Evolutionary conservation across 1,139 yeast species (phyloP).

Genomic region (Casaregolazyma lundiana): DNA sequence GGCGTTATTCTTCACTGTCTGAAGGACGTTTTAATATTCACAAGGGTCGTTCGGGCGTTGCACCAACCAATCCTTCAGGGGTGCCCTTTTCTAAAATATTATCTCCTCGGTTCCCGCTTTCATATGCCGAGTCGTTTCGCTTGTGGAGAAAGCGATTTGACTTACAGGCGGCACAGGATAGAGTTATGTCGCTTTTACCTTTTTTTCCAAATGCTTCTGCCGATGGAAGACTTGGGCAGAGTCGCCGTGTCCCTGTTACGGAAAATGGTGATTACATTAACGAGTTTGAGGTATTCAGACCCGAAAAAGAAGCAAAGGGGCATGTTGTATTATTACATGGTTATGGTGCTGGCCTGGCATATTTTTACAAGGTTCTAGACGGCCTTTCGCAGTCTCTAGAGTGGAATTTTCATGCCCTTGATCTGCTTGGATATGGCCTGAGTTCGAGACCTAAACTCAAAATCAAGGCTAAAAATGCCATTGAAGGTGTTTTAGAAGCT

Average conservation of each 20-base stretch:
- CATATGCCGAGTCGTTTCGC: conserved; percentile 39
- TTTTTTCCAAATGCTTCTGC: conserved; percentile 47
- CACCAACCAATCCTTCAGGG: conserved; percentile 34
- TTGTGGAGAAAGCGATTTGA: conserved; percentile 43
- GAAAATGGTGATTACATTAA: conserved; percentile 48
- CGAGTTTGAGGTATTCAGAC: conserved; percentile 45
- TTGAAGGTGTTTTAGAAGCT: conserved; percentile 40
- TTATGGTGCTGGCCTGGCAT: conserved; percentile 84
- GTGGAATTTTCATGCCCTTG: conserved; percentile 65
- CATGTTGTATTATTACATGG: conserved; percentile 76
- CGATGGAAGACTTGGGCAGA: conserved; percentile 45
- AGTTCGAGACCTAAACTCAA: conserved; percentile 58
- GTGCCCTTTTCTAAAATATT: conserved; percentile 29
- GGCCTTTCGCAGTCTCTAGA: conserved; percentile 38
- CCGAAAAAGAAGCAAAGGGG: conserved; percentile 20
- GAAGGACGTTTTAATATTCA: background rate
- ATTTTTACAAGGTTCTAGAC: conserved; percentile 74
- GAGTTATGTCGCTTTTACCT: conserved; percentile 50
- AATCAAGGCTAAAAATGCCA: conserved; percentile 21
- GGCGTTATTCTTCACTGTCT: background rate
- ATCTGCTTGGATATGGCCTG: conserved; percentile 80
- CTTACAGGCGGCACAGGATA: conserved; percentile 40
- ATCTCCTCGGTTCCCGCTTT: conserved; percentile 29
- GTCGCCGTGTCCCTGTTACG: conserved; percentile 47
- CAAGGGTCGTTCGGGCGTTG: background rate